Evolutionary conservation across 331 rosid species (phyloP), one percentile per base, ranked within the genome.

Genomic region (Pyracantha coccinea): DNA sequence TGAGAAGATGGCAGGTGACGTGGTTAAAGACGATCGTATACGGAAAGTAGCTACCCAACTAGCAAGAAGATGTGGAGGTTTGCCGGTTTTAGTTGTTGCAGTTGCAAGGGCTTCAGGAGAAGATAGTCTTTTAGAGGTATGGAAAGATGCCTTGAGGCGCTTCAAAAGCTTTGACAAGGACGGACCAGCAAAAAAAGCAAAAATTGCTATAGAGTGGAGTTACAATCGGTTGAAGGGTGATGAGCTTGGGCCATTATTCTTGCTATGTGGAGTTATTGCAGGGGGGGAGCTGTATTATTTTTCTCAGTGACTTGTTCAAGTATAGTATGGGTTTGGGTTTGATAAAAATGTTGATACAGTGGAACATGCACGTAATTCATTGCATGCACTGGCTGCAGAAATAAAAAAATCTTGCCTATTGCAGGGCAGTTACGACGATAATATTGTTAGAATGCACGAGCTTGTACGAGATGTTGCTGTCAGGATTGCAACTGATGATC

Each of bases 1-100:
- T 35, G 25, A 52, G 8, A 65, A 7, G 55, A 21, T 21, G 13
- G 78, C 70, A 1, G 82, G 76, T 45, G 28, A 29, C 29, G 5
- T 4, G 0, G 6, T 29, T 35, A 21, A 59, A 7, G 32, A 68
- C 0, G 0, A 7, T 0, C 41, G 20, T 6, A 58, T 68, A 8
- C 3, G n/a, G 1, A 0, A 1, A 0, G 5, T 66, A 25, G 74
- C 83, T 1, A 13, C 4, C 16, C 2, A 67, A 33, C 55, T 88
- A 5, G 61, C 69, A 1, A 23, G 24, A 3, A 58, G 53, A 63
- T 80, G 83, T 15, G 79, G 50, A 7, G 59, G 79, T 28, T 24
- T 69, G 17, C 83, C 83, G 0, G 17, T 77, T 60, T 45, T 14
- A 19, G 53, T 79, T 12, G 68, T 29, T 8, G 7, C 81, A 11